Evolutionary conservation across 257 asterid species (phyloP), one percentile per base, ranked within the genome.

Genomic region (Penstemon newberryi): DNA sequence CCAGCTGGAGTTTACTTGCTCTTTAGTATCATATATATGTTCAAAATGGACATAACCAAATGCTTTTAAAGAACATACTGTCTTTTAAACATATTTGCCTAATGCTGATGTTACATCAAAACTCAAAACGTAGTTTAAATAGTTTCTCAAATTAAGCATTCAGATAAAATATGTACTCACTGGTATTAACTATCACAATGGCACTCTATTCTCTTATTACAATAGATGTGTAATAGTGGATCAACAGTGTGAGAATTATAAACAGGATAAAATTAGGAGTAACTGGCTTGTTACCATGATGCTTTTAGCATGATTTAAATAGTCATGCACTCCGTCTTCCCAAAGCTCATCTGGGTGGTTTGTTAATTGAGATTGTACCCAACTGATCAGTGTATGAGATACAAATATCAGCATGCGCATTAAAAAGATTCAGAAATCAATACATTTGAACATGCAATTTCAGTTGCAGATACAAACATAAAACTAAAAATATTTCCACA

Each of bases 301-400:
- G 78, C 70, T 75, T 75, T 80, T 83, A 66, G 97, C 83, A 73
- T 94, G 99, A 81, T 75, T 86, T 63, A 89, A 71, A 81, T 94
- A 94, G 77, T 94, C 99, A 78, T 84, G 90, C 53, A 79, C 78
- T 71, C 97, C 99, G 63, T 91, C 99, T 75, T 87, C 96, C 99
- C 99, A 94, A 56, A 94, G 96, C 83, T 91, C 99, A 73, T 94
- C 97, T 39, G 99, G 97, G 73, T 94, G 95, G 80, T 87, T 84
- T 69, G 83, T 83, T 62, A 94, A 56, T 70, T 91, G 99, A 33
- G 75, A 67, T 81, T 87, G 96, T 68, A 94, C 82, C 99, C 99
- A 94, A 83, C 99, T 94, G 97, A 50, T 58, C 66, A 81, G 65
- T 13, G 33, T 44, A 66, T 69, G 46, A 66, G 49, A 53, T 4